These are phyloP conservation scores for Andrographis paniculata DNA, from an alignment of 305 asterid genomes.

Conservation along the genomic window DNA sequence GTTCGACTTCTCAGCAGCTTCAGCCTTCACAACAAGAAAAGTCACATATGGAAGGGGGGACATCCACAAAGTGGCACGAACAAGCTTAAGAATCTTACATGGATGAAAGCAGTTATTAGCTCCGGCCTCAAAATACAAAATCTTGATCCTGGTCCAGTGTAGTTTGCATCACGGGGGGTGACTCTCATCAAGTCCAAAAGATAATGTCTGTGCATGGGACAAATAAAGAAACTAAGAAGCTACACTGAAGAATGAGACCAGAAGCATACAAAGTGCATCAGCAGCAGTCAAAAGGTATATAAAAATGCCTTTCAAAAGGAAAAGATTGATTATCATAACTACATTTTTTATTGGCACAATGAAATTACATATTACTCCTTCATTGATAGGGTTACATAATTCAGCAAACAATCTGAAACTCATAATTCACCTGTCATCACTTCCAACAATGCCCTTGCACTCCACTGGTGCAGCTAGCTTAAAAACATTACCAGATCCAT, in stretches of 20 bases:
- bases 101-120: slow-evolving; percentile 69
- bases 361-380: not conserved
- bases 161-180: slow-evolving; percentile 98
- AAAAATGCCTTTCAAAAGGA: not conserved
- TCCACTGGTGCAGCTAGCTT: slow-evolving; percentile 93
- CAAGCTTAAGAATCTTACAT: slow-evolving; percentile 36
- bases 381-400: not conserved
- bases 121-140: slow-evolving; percentile 93
- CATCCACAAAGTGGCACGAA: not conserved
- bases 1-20: slow-evolving; percentile 50
- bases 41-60: slow-evolving; percentile 10
- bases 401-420: slow-evolving; percentile 4
- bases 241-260: not conserved
- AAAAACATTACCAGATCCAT: slow-evolving; percentile 70
- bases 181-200: slow-evolving; percentile 95
- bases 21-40: slow-evolving; percentile 38
- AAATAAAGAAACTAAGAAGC: not conserved
- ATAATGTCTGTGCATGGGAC: slow-evolving; percentile 54
- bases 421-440: slow-evolving; percentile 72
- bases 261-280: too few relatives aligned
- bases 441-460: slow-evolving; percentile 96
- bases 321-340: not conserved
- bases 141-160: slow-evolving; percentile 66
- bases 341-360: not conserved
- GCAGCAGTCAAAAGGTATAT: too few relatives aligned